A percentile compares a stretch with the other conserved stretches of the same genome.
Conservation (phyloP, 257 asterid species). For the Voacanga thouarsii region DNA sequence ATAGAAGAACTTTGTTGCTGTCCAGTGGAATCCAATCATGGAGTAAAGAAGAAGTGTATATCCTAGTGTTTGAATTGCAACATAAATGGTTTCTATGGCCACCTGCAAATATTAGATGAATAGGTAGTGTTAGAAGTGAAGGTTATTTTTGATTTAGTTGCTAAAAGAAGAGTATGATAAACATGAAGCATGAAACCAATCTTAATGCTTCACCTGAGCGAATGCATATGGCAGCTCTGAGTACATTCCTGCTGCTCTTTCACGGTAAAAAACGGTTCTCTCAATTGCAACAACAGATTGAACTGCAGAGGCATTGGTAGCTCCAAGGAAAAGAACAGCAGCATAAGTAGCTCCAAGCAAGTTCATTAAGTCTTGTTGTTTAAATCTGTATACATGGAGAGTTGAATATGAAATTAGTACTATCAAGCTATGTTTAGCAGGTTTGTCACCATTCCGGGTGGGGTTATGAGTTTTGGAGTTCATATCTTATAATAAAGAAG, state of each 20-base stretch:
- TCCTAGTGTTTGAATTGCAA: slow-evolving; percentile 56
- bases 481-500: neutral
- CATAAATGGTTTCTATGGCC: slow-evolving; percentile 74
- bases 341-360: slow-evolving; percentile 81
- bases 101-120: slow-evolving; percentile 34
- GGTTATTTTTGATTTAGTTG: neutral
- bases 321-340: slow-evolving; percentile 82
- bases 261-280: slow-evolving; percentile 82
- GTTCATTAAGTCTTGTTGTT: slow-evolving; percentile 70
- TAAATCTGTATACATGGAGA: slow-evolving; percentile 30
- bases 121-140: neutral
- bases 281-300: slow-evolving; percentile 71
- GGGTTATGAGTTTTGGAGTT: neutral
- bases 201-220: slow-evolving; percentile 55
- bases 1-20: slow-evolving; percentile 54
- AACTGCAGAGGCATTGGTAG: slow-evolving; percentile 68
- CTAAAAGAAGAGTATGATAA: neutral
- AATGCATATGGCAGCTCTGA: slow-evolving; percentile 83
- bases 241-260: slow-evolving; percentile 90
- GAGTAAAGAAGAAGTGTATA: slow-evolving; percentile 67
- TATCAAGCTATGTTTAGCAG: neutral
- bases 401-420: neutral
- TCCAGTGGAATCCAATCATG: slow-evolving; percentile 81
- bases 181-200: neutral
- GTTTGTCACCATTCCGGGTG: neutral